phyloP scores from a whole-genome alignment of 2,329 filamentous ascomycete genomes.

The Fusarium sp. region DNA sequence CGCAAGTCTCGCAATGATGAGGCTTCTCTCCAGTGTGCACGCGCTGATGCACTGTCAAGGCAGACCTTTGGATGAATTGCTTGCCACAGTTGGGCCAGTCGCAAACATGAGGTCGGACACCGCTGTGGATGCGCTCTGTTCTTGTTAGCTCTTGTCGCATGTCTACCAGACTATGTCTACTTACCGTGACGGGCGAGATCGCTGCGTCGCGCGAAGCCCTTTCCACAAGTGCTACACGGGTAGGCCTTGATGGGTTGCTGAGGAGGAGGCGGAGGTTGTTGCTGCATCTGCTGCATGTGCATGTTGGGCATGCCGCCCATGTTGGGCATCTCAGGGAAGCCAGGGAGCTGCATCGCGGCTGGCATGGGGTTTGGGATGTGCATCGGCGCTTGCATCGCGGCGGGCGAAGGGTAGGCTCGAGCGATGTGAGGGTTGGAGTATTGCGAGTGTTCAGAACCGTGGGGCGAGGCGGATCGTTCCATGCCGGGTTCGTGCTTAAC shows the following conservation, averaged over 20 bases:
- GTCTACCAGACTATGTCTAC: conserved; percentile 44
- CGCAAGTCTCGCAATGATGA: conserved; percentile 96
- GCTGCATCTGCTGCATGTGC: conserved; percentile 52
- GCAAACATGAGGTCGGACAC: conserved; percentile 90
- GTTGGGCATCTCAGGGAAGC: conserved; percentile 57
- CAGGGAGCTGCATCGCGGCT: conserved; percentile 57
- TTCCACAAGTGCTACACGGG: conserved; percentile 88
- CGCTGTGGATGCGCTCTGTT: conserved; percentile 95
- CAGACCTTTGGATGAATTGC: conserved; percentile 96
- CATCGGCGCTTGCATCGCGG: conserved; percentile 63
- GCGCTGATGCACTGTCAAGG: conserved; percentile 92
- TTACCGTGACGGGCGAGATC: conserved; percentile 95
- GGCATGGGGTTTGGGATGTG: conserved; percentile 59
- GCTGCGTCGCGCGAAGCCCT: conserved; percentile 92
- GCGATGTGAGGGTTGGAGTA: conserved; percentile 64
- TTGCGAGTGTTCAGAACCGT: conserved; percentile 70
- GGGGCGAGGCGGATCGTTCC: conserved; percentile 68
- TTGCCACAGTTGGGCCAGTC: conserved; percentile 91
- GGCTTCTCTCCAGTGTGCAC: conserved; percentile 99
- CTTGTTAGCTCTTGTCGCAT: conserved; percentile 37
- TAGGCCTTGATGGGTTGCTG: conserved; percentile 74
- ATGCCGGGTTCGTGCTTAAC: conserved; percentile 55
- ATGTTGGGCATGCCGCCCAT: conserved; percentile 54
- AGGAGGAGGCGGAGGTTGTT: conserved; percentile 48
- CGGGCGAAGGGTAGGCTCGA: conserved; percentile 65